Evolutionary conservation across 2,329 filamentous ascomycete genomes (phyloP), one percentile per base, ranked within the genome.

Genomic region (Dactylellina sp.): DNA sequence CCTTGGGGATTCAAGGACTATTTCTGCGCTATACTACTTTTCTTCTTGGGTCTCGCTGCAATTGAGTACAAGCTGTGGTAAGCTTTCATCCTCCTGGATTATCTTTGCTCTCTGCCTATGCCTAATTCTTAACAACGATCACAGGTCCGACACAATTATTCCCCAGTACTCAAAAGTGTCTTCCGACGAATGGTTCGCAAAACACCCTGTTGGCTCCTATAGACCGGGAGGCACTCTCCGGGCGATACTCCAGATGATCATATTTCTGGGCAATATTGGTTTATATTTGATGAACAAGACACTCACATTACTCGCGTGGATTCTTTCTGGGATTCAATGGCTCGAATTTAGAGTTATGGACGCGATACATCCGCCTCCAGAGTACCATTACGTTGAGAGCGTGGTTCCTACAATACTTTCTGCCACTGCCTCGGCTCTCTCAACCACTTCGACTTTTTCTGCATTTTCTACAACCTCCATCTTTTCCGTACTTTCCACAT

Each of bases 131-230:
- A 68, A 75, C 22, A 47, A 7, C 11, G 28, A 18, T 40, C 7
- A 47, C 52, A 75, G 71, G 71, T 75, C 71, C 49, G 71, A 75
- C 55, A 68, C 71, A 4, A 75, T 75, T 24, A 75, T 75, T 9
- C 71, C 71, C 1, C 55, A 75, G 25, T 75, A 68, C 50, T 75
- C 71, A 1, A 62, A 55, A 37, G 47, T 68, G 7, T 75, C 71
- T 1, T 75, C 71, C 3, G 71, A 75, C 18, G 71, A 75, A 39
- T 75, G 71, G 71, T 75, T 66, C 42, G 71, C 71, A 20, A 68
- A 59, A 39, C 71, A 75, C 40, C 71, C 71, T 37, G 49, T 50
- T 14, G 71, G 56, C 1, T 39, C 53, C 1, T 72, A 72, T n/a
- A 47, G n/a, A 37, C 68, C 68, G 24, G 68, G 68, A 47, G 68